Conservation (phyloP, 139 green algal species). For the Yamagishiella unicocca region DNA sequence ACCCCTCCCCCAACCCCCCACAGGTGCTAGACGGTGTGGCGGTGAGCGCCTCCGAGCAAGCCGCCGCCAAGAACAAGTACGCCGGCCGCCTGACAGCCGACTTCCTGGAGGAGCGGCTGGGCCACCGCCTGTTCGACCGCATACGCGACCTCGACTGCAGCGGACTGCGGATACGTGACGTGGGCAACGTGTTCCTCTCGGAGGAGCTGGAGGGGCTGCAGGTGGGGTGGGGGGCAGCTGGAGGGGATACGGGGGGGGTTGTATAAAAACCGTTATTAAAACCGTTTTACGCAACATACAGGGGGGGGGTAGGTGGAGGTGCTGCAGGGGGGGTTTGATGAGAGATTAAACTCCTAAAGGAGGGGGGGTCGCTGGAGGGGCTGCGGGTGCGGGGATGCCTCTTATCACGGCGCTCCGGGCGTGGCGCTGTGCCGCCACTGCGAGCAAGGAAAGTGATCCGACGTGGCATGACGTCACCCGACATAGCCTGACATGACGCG, state of each 20-base stretch:
- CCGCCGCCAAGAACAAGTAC: constrained; percentile 71
- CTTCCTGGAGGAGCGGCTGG: constrained; percentile 74
- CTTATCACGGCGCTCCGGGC: too few relatives aligned
- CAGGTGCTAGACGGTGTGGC: constrained; percentile 80
- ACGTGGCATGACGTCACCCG: too few relatives aligned
- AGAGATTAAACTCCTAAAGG: too few relatives aligned
- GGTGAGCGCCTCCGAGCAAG: constrained; percentile 74
- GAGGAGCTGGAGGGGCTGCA: constrained; percentile 63
- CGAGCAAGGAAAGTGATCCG: too few relatives aligned
- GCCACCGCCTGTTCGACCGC: constrained; percentile 66
- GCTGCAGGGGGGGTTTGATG: too few relatives aligned
- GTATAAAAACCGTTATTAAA: not conserved
- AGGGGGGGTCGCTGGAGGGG: too few relatives aligned
- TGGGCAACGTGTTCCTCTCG: constrained; percentile 67
- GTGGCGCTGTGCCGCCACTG: too few relatives aligned
- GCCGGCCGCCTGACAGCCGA: constrained; percentile 76
- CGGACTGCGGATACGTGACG: constrained; percentile 62
- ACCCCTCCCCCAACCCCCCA: not conserved
- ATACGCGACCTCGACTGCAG: constrained; percentile 74
- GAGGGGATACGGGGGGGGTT: not conserved
- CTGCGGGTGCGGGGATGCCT: too few relatives aligned
- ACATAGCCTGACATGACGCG: too few relatives aligned
- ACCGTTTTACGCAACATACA: too few relatives aligned
- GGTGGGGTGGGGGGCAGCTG: too few relatives aligned
- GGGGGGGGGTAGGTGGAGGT: too few relatives aligned